Evolutionary conservation across 192 early-diverging fungal species (phyloP).

Genomic region (Pecoramyces ruminantium): DNA sequence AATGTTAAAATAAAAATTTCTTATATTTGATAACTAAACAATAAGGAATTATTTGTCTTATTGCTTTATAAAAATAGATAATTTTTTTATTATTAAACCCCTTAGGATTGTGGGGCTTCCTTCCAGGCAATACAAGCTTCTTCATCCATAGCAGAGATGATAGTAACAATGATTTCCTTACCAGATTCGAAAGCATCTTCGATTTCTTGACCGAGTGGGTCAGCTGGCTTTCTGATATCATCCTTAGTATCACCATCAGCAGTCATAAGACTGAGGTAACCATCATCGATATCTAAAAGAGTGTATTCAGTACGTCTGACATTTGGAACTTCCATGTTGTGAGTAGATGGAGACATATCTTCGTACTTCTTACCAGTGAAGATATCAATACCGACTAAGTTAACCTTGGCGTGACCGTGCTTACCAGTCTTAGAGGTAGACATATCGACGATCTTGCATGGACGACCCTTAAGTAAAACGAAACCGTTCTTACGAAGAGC

Average conservation of each 20-base stretch:
- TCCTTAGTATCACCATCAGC: slow-evolving; percentile 73
- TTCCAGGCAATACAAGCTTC: slow-evolving; percentile 55
- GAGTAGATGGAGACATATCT: slow-evolving; percentile 99
- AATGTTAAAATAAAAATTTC: too few relatives aligned
- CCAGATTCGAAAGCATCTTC: slow-evolving; percentile 53
- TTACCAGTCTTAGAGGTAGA: slow-evolving; percentile 99
- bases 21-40: too few relatives aligned
- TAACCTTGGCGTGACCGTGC: slow-evolving; percentile 99
- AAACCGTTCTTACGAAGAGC: slow-evolving; percentile 95
- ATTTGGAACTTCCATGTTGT: slow-evolving; percentile 99
- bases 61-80: too few relatives aligned
- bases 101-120: neutral
- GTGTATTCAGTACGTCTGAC: slow-evolving; percentile 68
- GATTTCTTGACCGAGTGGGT: slow-evolving; percentile 62
- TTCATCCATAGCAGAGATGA: slow-evolving; percentile 81
- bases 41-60: too few relatives aligned
- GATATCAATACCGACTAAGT: slow-evolving; percentile 85
- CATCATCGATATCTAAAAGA: slow-evolving; percentile 79
- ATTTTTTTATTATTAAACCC: neutral
- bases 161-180: slow-evolving; percentile 70
- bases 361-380: slow-evolving; percentile 97
- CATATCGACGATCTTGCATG: slow-evolving; percentile 99
- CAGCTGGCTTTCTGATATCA: slow-evolving; percentile 83
- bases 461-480: slow-evolving; percentile 96
- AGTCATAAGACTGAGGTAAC: slow-evolving; percentile 74